Conservation (phyloP, 768 basidiomycete species). For the Naematelia aurantialba region DNA sequence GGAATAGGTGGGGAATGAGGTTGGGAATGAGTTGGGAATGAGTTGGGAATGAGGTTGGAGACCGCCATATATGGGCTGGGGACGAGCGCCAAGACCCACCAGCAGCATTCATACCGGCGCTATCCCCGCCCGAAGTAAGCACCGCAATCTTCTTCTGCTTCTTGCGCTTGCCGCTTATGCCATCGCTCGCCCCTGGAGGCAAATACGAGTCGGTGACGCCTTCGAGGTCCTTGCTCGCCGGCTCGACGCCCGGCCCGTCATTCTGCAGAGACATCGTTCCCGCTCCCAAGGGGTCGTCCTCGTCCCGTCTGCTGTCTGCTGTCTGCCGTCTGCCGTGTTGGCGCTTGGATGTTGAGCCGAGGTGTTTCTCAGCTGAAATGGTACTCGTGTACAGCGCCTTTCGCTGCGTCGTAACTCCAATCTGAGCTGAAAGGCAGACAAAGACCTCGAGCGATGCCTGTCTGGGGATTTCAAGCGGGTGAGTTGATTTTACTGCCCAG, state of each 20-base stretch:
- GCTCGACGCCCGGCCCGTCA: neutral
- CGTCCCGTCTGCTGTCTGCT: no score
- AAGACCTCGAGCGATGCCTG: no score
- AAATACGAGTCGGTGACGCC: constrained; percentile 17
- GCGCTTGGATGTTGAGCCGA: no score
- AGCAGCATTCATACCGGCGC: constrained; percentile 65
- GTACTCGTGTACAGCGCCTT: no score
- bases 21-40: constrained; percentile 62
- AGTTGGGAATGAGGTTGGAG: constrained; percentile 60
- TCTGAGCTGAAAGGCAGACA: no score
- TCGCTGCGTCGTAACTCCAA: no score
- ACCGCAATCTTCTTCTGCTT: constrained; percentile 81
- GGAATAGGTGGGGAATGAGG: no score
- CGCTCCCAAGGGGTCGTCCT: neutral
- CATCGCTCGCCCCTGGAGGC: constrained; percentile 1
- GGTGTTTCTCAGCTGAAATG: no score
- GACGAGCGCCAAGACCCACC: no score
- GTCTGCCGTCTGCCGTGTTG: no score
- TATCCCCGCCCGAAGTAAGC: constrained; percentile 93
- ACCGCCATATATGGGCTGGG: neutral
- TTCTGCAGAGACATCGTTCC: neutral
- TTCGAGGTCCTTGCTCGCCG: constrained; percentile 8
- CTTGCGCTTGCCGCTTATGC: neutral
- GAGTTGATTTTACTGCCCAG: no score
- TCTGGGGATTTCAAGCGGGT: no score